Evolutionary conservation across 2,329 filamentous ascomycete species (phyloP), one percentile per base, ranked within the genome.

Genomic region (Xylaria arbuscula): DNA sequence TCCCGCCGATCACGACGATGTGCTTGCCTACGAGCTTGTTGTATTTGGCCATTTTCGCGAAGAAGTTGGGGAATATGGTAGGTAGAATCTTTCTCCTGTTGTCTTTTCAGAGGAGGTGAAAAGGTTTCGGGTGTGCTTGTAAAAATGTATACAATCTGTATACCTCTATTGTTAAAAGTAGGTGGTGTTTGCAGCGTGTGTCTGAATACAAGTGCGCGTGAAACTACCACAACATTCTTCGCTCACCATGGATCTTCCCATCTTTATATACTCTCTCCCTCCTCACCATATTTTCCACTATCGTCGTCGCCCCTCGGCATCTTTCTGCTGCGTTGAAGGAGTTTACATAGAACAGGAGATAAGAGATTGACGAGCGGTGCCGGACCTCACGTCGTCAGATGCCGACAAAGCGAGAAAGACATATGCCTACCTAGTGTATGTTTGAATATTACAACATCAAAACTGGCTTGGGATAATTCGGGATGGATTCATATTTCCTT

Each of bases 21-120:
- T 78, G 76, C 70, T 76, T 76, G 47, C 72, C 74, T 5, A 71
- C 74, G 62, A 78, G 75, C 51, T 77, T 77, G 73, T 77, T 77
- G 69, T 72, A 76, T 54, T 77, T 77, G 53, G 74, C 70, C 76
- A 77, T 78, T 60, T 45, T 56, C 15, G 17, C 40, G 15, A 45
- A 40, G 15, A 45, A 40, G 15, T 6, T 45, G 40, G 17, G 40
- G 1, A 42, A 45, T 45, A 15, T n/a, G 15, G n/a, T 15, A 45
- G n/a, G 3, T 7, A 6, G 17, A 3, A 7, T n/a, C n/a, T 17
- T 45, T 45, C 40, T 19, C 6, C 13, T 45, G 17, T 45, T 45
- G 15, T n/a, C 2, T 17, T 7, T 45, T n/a, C 6, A 7, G 13
- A 45, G 8, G 6, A 42, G 17, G 28, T 28, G 28, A 28, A 28